Base-by-base conservation (phyloP, 805 yeast genomes). In the Lipomyces chichibuensis region DNA sequence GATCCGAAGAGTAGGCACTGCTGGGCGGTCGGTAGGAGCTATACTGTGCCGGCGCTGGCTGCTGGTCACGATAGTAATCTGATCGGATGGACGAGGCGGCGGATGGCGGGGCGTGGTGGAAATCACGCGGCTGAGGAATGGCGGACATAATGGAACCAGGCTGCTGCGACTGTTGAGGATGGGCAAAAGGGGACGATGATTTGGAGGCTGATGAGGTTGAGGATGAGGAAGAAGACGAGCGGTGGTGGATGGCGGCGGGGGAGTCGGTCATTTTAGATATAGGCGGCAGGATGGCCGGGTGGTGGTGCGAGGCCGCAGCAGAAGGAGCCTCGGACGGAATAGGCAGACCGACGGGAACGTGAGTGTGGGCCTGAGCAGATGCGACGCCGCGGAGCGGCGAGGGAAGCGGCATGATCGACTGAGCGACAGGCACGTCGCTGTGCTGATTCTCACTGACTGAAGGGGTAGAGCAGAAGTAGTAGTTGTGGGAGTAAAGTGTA, bases 251-350 rank as follows among this genome's bases (percentile, higher is more conserved):
- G 72, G 70, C 20, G 63, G 60, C 13, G 46, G 66, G 56, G n/a
- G 66, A 57, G 60, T 64, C 64, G 52, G 68, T 62, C 63, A 65
- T 57, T 60, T 62, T 61, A 59, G 68, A 61, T 39, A 65, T 61
- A 33, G 68, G 68, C 59, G 68, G 68, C 65, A 65, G 59, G 27
- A 59, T 54, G 46, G 62, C 58, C 63, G 65, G 59, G 52, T 59
- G 59, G n/a, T 27, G 32, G 43, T 35, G 32, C 54, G 43, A 11
- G 39, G 39, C 39, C 39, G 25, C 32, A 29, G 32, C 1, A 29
- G 7, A 29, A 0, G 46, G 27, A 17, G n/a, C 49, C 32, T 37
- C 46, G 37, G 25, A 43, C 29, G 29, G 49, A 37, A 20, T 17
- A 2, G 49, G 51, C 27, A n/a, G 52, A 6, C 51, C 23, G 53